Conservation (phyloP, 345 rosid genomes). For the Citrus cavaleriei region DNA sequence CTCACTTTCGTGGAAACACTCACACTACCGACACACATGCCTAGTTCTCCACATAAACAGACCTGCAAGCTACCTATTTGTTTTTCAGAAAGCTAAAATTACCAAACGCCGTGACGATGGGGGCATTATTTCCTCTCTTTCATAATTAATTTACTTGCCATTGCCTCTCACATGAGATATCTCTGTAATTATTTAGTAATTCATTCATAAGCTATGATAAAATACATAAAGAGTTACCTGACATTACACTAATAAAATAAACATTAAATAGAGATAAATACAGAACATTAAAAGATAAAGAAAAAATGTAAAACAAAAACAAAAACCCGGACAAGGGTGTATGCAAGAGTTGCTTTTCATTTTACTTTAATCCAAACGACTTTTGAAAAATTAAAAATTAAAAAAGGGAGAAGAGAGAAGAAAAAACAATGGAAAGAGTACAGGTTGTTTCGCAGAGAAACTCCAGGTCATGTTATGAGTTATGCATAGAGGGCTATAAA, state of each 20-base stretch:
- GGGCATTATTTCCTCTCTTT: no score
- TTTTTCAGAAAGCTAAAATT: no score
- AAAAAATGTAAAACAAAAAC: background rate
- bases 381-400: background rate
- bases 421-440: background rate
- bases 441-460: background rate
- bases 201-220: background rate
- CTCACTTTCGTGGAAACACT: no score
- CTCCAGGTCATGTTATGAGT: conserved; percentile 10
- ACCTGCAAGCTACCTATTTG: no score
- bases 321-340: background rate
- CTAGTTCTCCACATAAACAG: no score
- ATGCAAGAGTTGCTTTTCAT: background rate
- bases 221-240: no score
- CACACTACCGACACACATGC: no score
- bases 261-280: background rate
- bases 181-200: no score
- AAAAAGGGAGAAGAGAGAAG: background rate
- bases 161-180: no score
- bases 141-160: no score
- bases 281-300: background rate
- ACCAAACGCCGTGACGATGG: no score
- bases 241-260: background rate
- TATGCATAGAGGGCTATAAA: conserved; percentile 17
- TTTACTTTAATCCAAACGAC: conserved; percentile 1